Percentiles rank a stretch among this genome's conserved stretches.
These are phyloP conservation scores for Euphorbia lathyris DNA, from an alignment of 345 rosid genomes.

Conservation along the genomic window DNA sequence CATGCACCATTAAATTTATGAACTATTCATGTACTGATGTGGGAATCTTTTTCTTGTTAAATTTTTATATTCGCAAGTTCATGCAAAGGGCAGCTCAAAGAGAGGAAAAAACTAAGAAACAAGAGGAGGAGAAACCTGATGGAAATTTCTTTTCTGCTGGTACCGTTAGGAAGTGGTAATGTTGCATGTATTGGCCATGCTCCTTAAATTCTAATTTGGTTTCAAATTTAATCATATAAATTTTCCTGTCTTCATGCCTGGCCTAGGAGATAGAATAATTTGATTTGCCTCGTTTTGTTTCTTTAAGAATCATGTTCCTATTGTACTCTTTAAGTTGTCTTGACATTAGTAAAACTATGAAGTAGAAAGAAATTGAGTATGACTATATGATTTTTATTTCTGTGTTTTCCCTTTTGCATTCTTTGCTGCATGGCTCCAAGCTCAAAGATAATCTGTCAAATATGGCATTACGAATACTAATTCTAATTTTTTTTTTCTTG, in stretches of 20 bases:
- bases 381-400: neutral
- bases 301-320: neutral
- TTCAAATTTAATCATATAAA: neutral
- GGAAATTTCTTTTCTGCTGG: conserved; percentile 42
- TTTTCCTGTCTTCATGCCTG: neutral
- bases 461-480: neutral
- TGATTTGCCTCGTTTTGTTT: neutral
- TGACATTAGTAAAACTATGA: neutral
- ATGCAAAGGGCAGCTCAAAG: conserved; percentile 76
- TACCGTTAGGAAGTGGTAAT: conserved; percentile 60
- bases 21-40: neutral
- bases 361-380: neutral
- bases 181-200: conserved; percentile 4
- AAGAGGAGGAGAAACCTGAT: conserved; percentile 52
- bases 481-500: neutral
- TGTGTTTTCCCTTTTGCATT: neutral
- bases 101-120: conserved; percentile 51
- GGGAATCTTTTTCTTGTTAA: conserved; percentile 6
- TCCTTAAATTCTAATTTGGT: conserved; percentile 5
- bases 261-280: neutral
- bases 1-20: neutral
- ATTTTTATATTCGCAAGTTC: conserved; percentile 38
- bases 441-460: neutral
- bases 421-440: neutral
- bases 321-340: neutral